phyloP scores from a whole-genome alignment of 2,329 filamentous ascomycete genomes.

The Fusarium sp. region DNA sequence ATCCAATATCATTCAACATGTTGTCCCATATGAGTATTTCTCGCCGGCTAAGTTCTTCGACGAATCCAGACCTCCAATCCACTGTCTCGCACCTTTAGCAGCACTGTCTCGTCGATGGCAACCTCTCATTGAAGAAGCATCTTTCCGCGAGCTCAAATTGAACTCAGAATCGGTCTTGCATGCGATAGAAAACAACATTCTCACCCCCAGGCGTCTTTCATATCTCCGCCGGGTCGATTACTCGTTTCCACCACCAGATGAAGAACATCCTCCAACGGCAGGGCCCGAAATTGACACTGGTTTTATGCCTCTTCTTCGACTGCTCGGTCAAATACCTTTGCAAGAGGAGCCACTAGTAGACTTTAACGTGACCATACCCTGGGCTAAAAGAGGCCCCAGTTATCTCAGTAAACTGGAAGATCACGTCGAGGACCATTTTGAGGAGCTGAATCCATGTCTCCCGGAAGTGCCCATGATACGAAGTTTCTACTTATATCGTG shows the following conservation, averaged over 20 bases:
- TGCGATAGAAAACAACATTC: not conserved
- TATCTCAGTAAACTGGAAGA: not conserved
- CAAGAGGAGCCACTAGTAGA: not conserved
- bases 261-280: not conserved
- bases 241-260: not conserved
- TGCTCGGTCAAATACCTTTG: not conserved
- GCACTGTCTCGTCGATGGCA: not conserved
- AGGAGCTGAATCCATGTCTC: not conserved
- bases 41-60: not conserved
- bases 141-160: not conserved
- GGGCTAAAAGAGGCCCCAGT: not conserved
- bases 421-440: not conserved
- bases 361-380: not conserved
- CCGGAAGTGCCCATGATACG: not conserved
- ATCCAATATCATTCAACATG: not conserved
- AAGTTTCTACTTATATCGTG: accelerated
- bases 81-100: not conserved
- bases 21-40: not conserved
- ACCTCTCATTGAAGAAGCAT: not conserved
- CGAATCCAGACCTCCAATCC: not conserved
- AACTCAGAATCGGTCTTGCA: not conserved
- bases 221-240: not conserved
- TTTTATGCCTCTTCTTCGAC: not conserved
- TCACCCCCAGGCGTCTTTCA: not conserved
- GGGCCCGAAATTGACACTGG: not conserved